Conservation (phyloP, 169 alveolate species). For the Eimeria necatrix region DNA sequence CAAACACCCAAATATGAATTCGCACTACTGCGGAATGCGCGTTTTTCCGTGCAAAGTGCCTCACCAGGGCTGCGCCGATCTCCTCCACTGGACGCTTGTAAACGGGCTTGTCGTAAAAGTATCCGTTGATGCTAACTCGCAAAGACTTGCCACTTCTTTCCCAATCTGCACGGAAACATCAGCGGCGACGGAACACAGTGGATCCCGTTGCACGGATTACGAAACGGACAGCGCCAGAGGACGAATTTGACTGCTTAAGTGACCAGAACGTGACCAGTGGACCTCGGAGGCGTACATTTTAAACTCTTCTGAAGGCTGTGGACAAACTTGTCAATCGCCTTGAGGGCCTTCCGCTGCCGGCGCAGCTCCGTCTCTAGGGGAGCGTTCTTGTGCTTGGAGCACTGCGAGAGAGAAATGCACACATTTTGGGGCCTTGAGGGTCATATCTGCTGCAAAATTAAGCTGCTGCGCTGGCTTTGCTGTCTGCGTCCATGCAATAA, state of each 20-base stretch:
- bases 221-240: background rate
- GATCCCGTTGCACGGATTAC: background rate
- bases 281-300: background rate
- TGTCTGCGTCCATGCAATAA: too few species aligned
- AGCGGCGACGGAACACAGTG: background rate
- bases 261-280: background rate
- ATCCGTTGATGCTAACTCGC: conserved; percentile 3
- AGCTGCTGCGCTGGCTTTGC: too few species aligned
- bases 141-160: conserved; percentile 4
- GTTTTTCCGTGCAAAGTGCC: background rate
- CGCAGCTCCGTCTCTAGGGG: conserved; percentile 59
- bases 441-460: too few species aligned
- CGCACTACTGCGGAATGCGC: too few species aligned
- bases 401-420: background rate
- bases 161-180: conserved; percentile 20
- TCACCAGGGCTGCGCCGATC: background rate
- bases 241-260: background rate
- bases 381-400: conserved; percentile 6
- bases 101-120: conserved; percentile 51
- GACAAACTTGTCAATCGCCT: conserved; percentile 36
- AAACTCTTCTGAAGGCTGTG: conserved; percentile 28
- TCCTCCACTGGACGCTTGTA: conserved; percentile 48
- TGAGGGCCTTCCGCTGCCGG: conserved; percentile 53
- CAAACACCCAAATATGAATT: background rate
- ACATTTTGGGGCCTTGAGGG: background rate